Conservation (phyloP, 768 basidiomycete species). For the Agrocybe praecox region DNA sequence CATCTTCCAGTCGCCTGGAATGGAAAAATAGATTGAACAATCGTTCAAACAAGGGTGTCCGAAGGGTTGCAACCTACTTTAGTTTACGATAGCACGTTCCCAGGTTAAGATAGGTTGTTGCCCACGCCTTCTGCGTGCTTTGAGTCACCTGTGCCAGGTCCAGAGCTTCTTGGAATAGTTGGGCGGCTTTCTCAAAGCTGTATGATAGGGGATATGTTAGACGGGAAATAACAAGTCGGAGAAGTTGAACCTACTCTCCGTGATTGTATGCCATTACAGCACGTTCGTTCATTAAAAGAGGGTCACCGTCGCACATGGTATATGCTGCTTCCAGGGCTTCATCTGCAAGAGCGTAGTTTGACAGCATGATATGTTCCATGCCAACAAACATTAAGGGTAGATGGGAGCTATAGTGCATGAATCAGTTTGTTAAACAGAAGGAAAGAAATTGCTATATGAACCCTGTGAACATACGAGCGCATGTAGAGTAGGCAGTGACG, state of each 20-base stretch:
- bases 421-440: background rate
- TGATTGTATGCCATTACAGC: conserved; percentile 93
- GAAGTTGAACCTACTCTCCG: conserved; percentile 58
- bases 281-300: conserved; percentile 87
- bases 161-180: conserved; percentile 74
- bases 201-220: background rate
- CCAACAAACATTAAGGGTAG: conserved; percentile 94
- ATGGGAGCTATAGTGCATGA: conserved; percentile 68
- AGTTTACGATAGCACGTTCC: conserved; percentile 87
- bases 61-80: conserved; percentile 49
- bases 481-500: conserved; percentile 97
- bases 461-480: conserved; percentile 94
- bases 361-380: conserved; percentile 95
- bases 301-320: conserved; percentile 84
- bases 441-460: conserved; percentile 34
- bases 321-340: conserved; percentile 87
- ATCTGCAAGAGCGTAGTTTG: conserved; percentile 78
- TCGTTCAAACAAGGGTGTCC: background rate
- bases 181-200: conserved; percentile 77
- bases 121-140: conserved; percentile 83
- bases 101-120: conserved; percentile 88
- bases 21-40: background rate
- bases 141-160: conserved; percentile 85
- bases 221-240: background rate
- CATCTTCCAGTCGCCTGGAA: conserved; percentile 56